phyloP scores from a whole-genome alignment of 257 asterid genomes.

The Anisodus tanguticus region DNA sequence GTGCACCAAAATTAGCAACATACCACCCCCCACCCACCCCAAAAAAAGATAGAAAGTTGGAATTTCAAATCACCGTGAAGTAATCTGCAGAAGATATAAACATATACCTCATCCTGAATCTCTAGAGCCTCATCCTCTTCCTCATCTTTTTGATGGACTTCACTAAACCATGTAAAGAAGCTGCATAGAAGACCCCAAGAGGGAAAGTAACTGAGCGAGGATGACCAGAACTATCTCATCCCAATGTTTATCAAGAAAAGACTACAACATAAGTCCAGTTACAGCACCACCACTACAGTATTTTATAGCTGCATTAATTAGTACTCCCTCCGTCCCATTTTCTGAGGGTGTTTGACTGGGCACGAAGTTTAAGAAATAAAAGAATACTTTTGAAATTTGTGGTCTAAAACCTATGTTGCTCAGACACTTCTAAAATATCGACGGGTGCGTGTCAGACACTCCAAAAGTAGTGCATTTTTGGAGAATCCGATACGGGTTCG shows the following conservation, averaged over 20 bases:
- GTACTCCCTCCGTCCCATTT: not conserved
- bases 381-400: no score
- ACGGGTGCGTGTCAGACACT: no score
- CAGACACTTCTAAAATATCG: no score
- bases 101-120: slow-evolving; percentile 80
- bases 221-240: not conserved
- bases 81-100: not conserved
- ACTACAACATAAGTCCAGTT: not conserved
- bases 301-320: not conserved
- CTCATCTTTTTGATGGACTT: slow-evolving; percentile 60
- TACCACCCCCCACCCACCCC: not conserved
- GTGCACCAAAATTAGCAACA: not conserved
- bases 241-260: not conserved
- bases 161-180: slow-evolving; percentile 85
- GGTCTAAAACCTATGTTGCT: no score
- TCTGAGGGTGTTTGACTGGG: no score
- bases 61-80: not conserved
- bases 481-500: no score
- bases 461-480: no score
- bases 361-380: no score
- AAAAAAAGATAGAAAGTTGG: not conserved
- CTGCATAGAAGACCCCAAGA: slow-evolving; percentile 49
- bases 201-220: not conserved
- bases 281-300: not conserved
- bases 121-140: slow-evolving; percentile 54